These are phyloP conservation scores for Aspergillus glaucus DNA, from an alignment of 2,329 filamentous ascomycete genomes.

Conservation along the genomic window DNA sequence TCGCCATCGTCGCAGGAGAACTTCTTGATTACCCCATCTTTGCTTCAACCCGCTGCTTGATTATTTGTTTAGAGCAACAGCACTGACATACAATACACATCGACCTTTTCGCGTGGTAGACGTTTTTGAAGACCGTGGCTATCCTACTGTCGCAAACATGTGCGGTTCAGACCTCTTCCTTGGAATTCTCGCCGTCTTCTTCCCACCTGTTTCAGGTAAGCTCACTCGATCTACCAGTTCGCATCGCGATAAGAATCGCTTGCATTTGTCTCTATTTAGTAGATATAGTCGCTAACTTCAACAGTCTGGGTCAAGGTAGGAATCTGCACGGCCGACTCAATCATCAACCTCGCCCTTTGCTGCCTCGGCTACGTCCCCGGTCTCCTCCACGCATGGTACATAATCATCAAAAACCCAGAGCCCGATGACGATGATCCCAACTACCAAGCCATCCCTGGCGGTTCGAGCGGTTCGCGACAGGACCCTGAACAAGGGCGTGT, in stretches of 20 bases:
- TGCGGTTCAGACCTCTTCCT: constrained; percentile 57
- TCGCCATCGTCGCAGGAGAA: constrained; percentile 5
- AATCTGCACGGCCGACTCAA: constrained; percentile 81
- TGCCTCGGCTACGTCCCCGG: constrained; percentile 74
- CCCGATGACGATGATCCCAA: constrained; percentile 51
- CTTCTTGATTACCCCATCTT: background rate
- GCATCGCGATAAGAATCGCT: background rate
- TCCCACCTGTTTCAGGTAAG: constrained; percentile 54
- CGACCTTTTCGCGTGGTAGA: background rate
- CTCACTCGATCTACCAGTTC: constrained; percentile 7
- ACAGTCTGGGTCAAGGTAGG: constrained; percentile 95
- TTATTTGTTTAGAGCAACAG: background rate
- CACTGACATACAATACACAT: background rate
- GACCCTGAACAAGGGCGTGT: constrained; percentile 46
- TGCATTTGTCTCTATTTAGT: background rate
- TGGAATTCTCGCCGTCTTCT: constrained; percentile 55
- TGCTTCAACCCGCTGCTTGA: background rate
- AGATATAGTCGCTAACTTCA: constrained; percentile 24
- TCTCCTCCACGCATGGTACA: constrained; percentile 95
- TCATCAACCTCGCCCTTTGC: constrained; percentile 94
- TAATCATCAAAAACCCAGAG: constrained; percentile 86
- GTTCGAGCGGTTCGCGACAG: constrained; percentile 37
- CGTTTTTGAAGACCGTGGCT: constrained; percentile 2
- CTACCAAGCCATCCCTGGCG: constrained; percentile 59
- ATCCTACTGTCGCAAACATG: constrained; percentile 34